Evolutionary conservation across 2,329 filamentous ascomycete species (phyloP).

Genomic region (Epicoccum nigrum): DNA sequence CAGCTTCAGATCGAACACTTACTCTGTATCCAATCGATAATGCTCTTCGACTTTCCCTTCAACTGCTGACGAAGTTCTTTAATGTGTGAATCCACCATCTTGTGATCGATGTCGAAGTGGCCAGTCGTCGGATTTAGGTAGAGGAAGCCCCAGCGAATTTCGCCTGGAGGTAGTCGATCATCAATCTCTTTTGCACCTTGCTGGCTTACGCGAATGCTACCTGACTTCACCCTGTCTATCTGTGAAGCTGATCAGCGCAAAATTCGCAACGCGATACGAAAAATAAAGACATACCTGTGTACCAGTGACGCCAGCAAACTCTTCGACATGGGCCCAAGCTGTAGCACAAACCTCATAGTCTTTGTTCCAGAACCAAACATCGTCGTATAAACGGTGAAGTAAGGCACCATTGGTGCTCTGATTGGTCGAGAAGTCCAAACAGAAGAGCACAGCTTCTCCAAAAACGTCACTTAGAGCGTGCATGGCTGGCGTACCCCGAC

Average conservation of each 20-base stretch:
- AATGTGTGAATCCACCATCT: conserved; percentile 42
- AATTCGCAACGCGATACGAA: background rate
- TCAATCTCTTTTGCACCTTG: conserved; percentile 21
- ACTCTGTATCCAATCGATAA: conserved; percentile 43
- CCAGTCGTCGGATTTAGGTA: conserved; percentile 33
- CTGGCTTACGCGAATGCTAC: conserved; percentile 46
- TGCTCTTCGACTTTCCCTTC: conserved; percentile 36
- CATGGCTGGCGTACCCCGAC: conserved; percentile 54
- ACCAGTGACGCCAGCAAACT: conserved; percentile 52
- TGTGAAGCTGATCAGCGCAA: conserved; percentile 7
- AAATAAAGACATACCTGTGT: conserved; percentile 35
- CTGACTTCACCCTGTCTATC: conserved; percentile 52
- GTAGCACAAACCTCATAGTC: conserved; percentile 49
- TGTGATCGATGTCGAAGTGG: conserved; percentile 41
- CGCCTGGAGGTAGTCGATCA: conserved; percentile 33
- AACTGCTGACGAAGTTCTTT: conserved; percentile 39
- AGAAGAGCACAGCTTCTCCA: conserved; percentile 56
- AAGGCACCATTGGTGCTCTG: conserved; percentile 49
- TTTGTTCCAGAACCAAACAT: conserved; percentile 56
- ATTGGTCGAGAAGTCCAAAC: conserved; percentile 56
- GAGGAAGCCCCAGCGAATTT: conserved; percentile 45
- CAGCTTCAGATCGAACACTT: background rate
- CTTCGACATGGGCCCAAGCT: conserved; percentile 54
- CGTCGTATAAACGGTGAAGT: conserved; percentile 57
- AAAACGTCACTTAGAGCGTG: conserved; percentile 56